phyloP scores from a whole-genome alignment of 306 rosid genomes.

The Pyrus communis region DNA sequence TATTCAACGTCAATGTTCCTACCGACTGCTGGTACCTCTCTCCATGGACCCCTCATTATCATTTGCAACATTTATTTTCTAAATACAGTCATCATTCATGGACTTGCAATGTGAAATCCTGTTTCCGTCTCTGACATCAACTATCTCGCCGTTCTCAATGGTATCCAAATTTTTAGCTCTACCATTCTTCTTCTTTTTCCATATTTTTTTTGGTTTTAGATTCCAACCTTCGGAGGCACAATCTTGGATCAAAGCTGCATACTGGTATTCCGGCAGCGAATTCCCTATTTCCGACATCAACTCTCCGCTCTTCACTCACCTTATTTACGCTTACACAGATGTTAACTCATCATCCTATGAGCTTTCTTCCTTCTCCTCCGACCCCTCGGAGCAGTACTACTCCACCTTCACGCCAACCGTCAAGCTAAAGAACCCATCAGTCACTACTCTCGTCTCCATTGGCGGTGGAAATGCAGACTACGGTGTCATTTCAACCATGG shows the following conservation, averaged over 20 bases:
- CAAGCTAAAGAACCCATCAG: conserved; percentile 33
- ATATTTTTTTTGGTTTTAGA: background rate
- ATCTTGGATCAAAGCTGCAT: conserved; percentile 26
- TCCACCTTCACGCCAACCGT: conserved; percentile 27
- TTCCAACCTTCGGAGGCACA: conserved; percentile 12
- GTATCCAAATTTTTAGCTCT: background rate
- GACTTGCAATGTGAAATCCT: too few species aligned
- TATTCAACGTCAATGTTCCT: too few species aligned
- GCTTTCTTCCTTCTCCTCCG: conserved; percentile 1
- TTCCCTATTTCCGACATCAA: conserved; percentile 18
- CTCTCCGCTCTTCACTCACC: conserved; percentile 31
- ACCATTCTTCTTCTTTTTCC: background rate
- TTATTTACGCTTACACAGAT: conserved; percentile 20
- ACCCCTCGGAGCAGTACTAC: conserved; percentile 8
- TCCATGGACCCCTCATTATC: too few species aligned
- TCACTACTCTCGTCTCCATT: conserved; percentile 37
- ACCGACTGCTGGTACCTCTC: too few species aligned
- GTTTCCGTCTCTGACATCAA: too few species aligned
- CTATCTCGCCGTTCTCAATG: background rate
- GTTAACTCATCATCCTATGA: conserved; percentile 26
- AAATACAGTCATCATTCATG: too few species aligned
- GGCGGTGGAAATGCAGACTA: conserved; percentile 12
- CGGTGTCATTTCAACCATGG: conserved; percentile 16
- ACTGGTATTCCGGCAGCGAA: conserved; percentile 11
- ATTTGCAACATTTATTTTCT: too few species aligned